phyloP scores from a whole-genome alignment of 768 basidiomycete species.

The Mycena amicta region DNA sequence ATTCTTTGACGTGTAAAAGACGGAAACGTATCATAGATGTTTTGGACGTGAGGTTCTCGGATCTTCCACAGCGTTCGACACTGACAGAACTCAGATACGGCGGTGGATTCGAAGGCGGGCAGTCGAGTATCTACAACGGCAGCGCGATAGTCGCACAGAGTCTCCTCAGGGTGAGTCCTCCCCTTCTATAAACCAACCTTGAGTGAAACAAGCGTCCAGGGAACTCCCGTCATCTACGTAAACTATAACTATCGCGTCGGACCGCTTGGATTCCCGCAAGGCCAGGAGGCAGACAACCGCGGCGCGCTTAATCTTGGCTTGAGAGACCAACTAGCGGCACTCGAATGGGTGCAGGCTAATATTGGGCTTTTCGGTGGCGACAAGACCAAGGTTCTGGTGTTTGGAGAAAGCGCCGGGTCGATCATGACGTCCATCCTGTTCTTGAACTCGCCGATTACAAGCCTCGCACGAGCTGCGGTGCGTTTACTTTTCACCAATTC shows the following conservation, averaged over 20 bases:
- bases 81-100: slow-evolving; percentile 13
- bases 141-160: slow-evolving; percentile 31
- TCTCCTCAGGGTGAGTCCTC: slow-evolving; percentile 24
- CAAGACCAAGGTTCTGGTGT: slow-evolving; percentile 47
- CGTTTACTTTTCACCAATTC: too few species aligned
- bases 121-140: slow-evolving; percentile 26
- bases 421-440: slow-evolving; percentile 42
- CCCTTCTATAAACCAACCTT: too few species aligned
- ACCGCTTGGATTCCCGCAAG: slow-evolving; percentile 48
- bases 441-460: slow-evolving; percentile 32
- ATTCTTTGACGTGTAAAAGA: background rate
- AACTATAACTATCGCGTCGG: slow-evolving; percentile 51
- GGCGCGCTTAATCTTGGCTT: slow-evolving; percentile 43
- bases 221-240: slow-evolving; percentile 48
- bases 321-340: slow-evolving; percentile 41
- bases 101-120: slow-evolving; percentile 28
- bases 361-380: slow-evolving; percentile 62
- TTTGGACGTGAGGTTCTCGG: slow-evolving; percentile 14
- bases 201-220: slow-evolving; percentile 23
- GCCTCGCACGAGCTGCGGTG: slow-evolving; percentile 36
- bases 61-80: too few species aligned
- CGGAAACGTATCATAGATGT: slow-evolving; percentile 17
- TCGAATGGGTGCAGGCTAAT: slow-evolving; percentile 55
- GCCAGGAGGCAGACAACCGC: slow-evolving; percentile 36
- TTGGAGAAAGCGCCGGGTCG: slow-evolving; percentile 54